Evolutionary conservation across 805 yeast species (phyloP).

Genomic region (Huiozyma naganishii): DNA sequence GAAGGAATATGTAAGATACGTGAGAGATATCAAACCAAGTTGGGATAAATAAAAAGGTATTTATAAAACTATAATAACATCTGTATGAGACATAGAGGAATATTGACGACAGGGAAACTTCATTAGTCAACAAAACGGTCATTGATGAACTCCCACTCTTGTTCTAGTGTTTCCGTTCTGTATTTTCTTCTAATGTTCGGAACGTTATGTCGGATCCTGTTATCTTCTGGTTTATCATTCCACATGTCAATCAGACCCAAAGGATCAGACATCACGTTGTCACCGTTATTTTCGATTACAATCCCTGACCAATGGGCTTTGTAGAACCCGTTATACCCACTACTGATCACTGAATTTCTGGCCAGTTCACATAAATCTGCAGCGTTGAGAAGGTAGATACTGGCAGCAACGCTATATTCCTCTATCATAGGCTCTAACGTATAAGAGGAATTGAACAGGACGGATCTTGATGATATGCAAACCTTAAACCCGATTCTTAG

Average conservation of each 20-base stretch:
- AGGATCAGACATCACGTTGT: slow-evolving; percentile 8
- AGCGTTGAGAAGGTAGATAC: slow-evolving; percentile 24
- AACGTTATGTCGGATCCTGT: slow-evolving; percentile 25
- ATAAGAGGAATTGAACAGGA: slow-evolving; percentile 23
- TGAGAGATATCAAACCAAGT: slow-evolving; percentile 29
- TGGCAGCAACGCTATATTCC: slow-evolving; percentile 28
- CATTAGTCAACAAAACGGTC: slow-evolving; percentile 4
- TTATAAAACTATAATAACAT: neutral
- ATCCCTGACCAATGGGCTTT: slow-evolving; percentile 28
- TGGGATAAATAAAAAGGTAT: slow-evolving; percentile 16
- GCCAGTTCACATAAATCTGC: slow-evolving; percentile 26
- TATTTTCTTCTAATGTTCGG: slow-evolving; percentile 21
- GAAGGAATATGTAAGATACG: slow-evolving; percentile 18
- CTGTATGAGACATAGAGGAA: neutral
- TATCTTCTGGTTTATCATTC: slow-evolving; percentile 22
- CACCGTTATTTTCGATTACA: slow-evolving; percentile 2
- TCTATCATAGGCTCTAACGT: slow-evolving; percentile 26
- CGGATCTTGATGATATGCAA: slow-evolving; percentile 20
- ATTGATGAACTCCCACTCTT: slow-evolving; percentile 21
- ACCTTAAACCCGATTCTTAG: slow-evolving; percentile 22
- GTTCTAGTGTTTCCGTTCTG: slow-evolving; percentile 18
- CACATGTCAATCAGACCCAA: slow-evolving; percentile 20
- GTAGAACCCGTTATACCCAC: slow-evolving; percentile 25
- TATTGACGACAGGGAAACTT: neutral
- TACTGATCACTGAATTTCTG: slow-evolving; percentile 20